Percentiles rank a stretch among this genome's conserved stretches.
phyloP scores from a whole-genome alignment of 345 rosid genomes.

The Citrus inodora region DNA sequence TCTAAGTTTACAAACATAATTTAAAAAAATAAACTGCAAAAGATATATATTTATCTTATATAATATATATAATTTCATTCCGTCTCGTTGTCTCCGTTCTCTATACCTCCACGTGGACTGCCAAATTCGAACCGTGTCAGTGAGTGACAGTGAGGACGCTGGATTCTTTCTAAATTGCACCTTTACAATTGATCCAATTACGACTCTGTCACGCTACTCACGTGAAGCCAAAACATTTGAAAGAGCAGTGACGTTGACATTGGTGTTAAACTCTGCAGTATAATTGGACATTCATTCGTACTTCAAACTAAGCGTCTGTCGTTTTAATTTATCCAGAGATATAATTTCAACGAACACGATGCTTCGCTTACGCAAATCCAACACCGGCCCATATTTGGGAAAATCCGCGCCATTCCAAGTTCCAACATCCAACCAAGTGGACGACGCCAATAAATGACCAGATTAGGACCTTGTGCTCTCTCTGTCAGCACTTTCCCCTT shows the following conservation, averaged over 20 bases:
- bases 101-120: background rate
- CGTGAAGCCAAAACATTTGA: background rate
- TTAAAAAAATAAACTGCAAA: no score
- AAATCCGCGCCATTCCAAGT: background rate
- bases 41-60: no score
- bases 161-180: background rate
- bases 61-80: no score
- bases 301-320: accelerated
- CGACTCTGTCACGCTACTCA: background rate
- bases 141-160: background rate
- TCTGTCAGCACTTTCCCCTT: background rate
- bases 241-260: background rate
- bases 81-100: background rate
- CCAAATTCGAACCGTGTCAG: background rate
- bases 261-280: no score
- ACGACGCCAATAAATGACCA: background rate
- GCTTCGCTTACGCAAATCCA: background rate
- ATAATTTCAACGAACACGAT: background rate
- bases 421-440: background rate
- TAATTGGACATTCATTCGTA: background rate
- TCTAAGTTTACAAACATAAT: no score
- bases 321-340: background rate
- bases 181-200: background rate
- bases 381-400: background rate
- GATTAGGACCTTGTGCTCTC: background rate